Conservation (phyloP, 306 rosid genomes). For the Ormosia semicastrata region DNA sequence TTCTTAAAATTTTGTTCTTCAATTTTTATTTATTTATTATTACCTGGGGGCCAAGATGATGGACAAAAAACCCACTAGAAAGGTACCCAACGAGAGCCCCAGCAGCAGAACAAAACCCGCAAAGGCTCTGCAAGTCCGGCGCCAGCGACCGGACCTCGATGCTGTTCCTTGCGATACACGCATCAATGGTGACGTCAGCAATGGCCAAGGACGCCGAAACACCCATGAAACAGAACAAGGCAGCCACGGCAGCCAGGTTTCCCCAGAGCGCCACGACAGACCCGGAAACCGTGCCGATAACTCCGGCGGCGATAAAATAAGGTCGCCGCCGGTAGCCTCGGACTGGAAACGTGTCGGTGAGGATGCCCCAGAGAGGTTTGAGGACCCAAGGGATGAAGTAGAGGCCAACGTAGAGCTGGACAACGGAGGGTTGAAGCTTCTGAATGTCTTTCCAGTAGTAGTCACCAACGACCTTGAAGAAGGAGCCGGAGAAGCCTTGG, state of each 20-base stretch:
- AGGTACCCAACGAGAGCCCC: slow-evolving; percentile 66
- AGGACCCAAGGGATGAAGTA: slow-evolving; percentile 72
- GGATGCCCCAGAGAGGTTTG: slow-evolving; percentile 74
- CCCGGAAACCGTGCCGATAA: slow-evolving; percentile 42
- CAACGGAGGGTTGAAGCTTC: slow-evolving; percentile 55
- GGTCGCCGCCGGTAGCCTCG: slow-evolving; percentile 58
- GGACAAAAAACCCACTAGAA: slow-evolving; percentile 61
- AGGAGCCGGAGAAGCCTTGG: slow-evolving; percentile 63
- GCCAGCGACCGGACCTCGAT: slow-evolving; percentile 58
- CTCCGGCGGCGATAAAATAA: slow-evolving; percentile 50
- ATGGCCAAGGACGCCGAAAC: slow-evolving; percentile 58
- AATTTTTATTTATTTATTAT: neutral
- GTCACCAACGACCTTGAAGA: slow-evolving; percentile 59
- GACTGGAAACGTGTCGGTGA: slow-evolving; percentile 62
- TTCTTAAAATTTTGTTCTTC: neutral
- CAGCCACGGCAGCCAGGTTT: slow-evolving; percentile 25
- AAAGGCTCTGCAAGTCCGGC: slow-evolving; percentile 67
- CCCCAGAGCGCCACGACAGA: slow-evolving; percentile 22
- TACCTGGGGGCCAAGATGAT: slow-evolving; percentile 69
- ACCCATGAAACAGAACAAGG: slow-evolving; percentile 52
- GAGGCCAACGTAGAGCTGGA: slow-evolving; percentile 54
- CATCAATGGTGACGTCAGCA: slow-evolving; percentile 74
- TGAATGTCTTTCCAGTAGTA: slow-evolving; percentile 86
- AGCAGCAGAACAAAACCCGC: slow-evolving; percentile 56
- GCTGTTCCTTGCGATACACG: slow-evolving; percentile 71